Base-by-base conservation (phyloP, 2,329 filamentous ascomycete species). In the Aureobasidium pullulans region DNA sequence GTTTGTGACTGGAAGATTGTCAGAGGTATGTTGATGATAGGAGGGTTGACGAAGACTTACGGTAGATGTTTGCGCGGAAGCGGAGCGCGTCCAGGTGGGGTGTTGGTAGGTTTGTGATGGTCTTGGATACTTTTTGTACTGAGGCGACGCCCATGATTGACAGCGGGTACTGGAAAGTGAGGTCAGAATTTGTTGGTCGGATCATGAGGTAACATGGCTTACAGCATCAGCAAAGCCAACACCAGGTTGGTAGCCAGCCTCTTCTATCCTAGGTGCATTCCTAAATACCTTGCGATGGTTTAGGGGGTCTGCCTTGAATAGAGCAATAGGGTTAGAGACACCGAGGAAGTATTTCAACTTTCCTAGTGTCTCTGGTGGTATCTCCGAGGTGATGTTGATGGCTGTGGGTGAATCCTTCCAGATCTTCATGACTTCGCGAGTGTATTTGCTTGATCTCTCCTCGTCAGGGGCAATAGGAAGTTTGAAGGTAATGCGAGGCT, bases 51-150 rank as follows among this genome's bases (percentile, higher is more conserved):
- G 13, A 13, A 10, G 64, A 39, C 75, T 70, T 71, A 85, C 82
- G 73, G 64, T 89, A 84, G 36, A 92, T 83, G 66, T 92, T 91
- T 39, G 87, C 81, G 28, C 88, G 81, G 72, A 89, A 91, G 11
- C 86, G 80, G 15, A 81, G 73, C 8, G 82, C 81, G 59, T 86
- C 83, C 0, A 90, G 76, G 31, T 78, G 73, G 31, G 43, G 50
- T 3, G 19, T 56, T 6, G 50, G 19, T 4, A 37, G 31, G 11
- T 40, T 32, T 71, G 39, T 39, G 1, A 56, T 19, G 10, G 32
- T 60, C n/a, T 16, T 71, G 61, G 84, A 82, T 29, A 89, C 77
- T 50, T 84, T 79, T 50, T 81, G 80, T 23, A 90, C 76, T 63
- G 84, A 88, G 47, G 79, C 78, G 16, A 90, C 70, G 64, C 83